These are phyloP conservation scores for Kalanchoe fedtschenkoi DNA, from an alignment of 164 flowering plant genomes.

Conservation along the genomic window DNA sequence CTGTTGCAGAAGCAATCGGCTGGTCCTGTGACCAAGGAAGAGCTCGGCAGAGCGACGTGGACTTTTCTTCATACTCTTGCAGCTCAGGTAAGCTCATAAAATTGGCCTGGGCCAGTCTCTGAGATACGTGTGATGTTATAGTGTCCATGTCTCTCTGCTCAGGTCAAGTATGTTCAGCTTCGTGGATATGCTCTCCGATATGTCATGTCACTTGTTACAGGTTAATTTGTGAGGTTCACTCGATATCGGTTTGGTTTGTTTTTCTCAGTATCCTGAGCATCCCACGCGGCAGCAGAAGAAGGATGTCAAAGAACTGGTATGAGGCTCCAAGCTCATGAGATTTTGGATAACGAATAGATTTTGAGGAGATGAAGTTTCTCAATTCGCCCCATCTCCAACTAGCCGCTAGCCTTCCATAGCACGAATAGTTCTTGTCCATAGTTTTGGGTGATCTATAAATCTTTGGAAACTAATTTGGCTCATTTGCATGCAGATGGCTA, in stretches of 20 bases:
- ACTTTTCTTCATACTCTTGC: constrained; percentile 93
- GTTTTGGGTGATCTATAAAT: no score
- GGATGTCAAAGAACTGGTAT: constrained; percentile 88
- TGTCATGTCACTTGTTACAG: neutral
- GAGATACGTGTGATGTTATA: neutral
- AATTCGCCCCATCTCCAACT: neutral
- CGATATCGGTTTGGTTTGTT: neutral
- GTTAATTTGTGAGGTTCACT: neutral
- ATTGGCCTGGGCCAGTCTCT: no score
- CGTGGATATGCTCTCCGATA: neutral
- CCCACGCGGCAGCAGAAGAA: constrained; percentile 89
- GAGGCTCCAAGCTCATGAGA: constrained; percentile 2
- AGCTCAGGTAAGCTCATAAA: constrained; percentile 52
- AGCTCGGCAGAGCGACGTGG: constrained; percentile 95
- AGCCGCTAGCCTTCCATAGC: neutral
- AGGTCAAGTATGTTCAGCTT: neutral
- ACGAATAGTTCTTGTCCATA: no score
- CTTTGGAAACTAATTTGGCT: constrained; percentile 6
- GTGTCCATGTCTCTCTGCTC: neutral
- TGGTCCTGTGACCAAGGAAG: constrained; percentile 71
- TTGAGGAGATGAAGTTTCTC: no score
- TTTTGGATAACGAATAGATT: neutral
- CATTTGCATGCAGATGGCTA: constrained; percentile 62
- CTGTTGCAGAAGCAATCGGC: constrained; percentile 33
- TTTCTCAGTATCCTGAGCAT: constrained; percentile 69